Evolutionary conservation across 306 rosid genomes (phyloP), one percentile per base, ranked within the genome.

Genomic region (Dryas alaskensis): DNA sequence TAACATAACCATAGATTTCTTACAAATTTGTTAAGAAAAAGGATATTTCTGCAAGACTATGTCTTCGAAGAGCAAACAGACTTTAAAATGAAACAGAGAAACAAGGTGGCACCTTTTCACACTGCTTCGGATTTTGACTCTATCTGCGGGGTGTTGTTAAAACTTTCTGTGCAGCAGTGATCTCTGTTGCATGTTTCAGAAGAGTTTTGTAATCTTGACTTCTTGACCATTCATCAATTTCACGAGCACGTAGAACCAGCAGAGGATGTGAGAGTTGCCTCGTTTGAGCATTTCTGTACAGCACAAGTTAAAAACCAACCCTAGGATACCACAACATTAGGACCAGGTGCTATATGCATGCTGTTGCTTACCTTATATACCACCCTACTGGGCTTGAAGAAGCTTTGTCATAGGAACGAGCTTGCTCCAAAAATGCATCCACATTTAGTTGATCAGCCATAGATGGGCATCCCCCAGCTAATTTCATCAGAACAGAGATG

Each of bases 401-500:
- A 86, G 97, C 99, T 76, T 85, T 88, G 60, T 94, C 99, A 69
- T 94, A 94, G 61, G 97, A 92, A 65, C 99, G 97, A 75, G 97
- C 97, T 86, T 94, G 99, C 74, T 94, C 97, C 79, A 94, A 80
- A 86, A 94, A 94, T 6, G 96, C 99, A 74, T 94, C 97, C 72
- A 92, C 96, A 63, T 92, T 94, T 70, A 94, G 79, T 87, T 94
- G 97, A 79, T 94, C 92, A 51, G 97, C 97, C 91, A 94, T 74
- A 65, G 99, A 92, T 22, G 99, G 99, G 78, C 92, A 87, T 40
- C 99, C 99, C 55, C 99, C 99, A 65, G 99, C 95, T 83, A 94
- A 70, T 86, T 94, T 94, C 99, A 94, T 94, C 84, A 94, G 96
- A 70, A 92, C 96, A 67, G 99, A 94, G 83, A 94, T 75, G 88